Base-by-base conservation (phyloP, 805 yeast genomes). In the Candida ascalaphidarum region DNA sequence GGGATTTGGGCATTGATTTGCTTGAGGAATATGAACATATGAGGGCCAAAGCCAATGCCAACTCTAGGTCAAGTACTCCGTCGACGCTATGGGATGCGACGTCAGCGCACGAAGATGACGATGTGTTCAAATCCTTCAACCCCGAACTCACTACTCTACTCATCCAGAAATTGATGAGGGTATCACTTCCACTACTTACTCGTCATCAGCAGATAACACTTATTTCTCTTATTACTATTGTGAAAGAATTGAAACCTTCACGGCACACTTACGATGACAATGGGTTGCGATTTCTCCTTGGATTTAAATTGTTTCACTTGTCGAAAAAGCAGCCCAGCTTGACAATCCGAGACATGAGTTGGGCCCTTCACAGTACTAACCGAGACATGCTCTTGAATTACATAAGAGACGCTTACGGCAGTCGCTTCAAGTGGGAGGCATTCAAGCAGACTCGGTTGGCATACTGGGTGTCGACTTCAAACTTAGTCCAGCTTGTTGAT, bases 181-280 rank as follows among this genome's bases (percentile, higher is more conserved):
- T 71, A 4, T 65, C 89, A 2, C 57, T 88, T 16, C 96, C 96
- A 0, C 77, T 78, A 35, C 50, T 88, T 17, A 85, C 95, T 0
- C 74, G 95, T 34, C 96, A 88, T 55, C 96, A 88, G 50, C 97
- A 88, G 46, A 75, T 79, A 17, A 85, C 96, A 0, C 63, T 88
- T 16, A 64, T 79, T 2, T 73, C 82, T 11, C 74, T 84, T 2
- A 62, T 84, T 5, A 77, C 72, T 26, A 77, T 86, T 2, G 58
- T 82, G 15, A 61, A 65, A 14, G 74, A 72, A 11, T 65, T 83
- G 4, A 63, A 65, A 10, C 61, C 62, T 28, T 64, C 61, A 23
- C 25, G 61, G 21, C 43, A 52, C 9, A 41, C 66, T 6, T 46
- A 77, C 15, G 89, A 80, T 46, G 53, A 56, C 22, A 79, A 80